Conservation (phyloP, 2,329 filamentous ascomycete genomes). For the Diplodia sapinea region DNA sequence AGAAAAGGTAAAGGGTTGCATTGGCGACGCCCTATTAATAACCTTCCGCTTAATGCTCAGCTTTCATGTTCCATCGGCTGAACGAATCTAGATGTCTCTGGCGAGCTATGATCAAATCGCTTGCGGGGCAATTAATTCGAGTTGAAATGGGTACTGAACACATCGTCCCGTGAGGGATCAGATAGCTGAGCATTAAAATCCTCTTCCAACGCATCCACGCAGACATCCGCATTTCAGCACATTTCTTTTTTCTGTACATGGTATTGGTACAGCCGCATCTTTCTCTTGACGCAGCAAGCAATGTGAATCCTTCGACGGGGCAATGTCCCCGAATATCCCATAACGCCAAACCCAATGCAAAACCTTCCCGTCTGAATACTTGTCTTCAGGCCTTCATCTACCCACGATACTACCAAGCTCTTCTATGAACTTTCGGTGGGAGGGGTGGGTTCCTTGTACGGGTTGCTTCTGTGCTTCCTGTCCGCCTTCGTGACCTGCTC, state of each 20-base stretch:
- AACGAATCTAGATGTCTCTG: no score
- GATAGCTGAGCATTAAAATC: not conserved
- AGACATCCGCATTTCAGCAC: not conserved
- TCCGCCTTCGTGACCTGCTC: slow-evolving; percentile 43
- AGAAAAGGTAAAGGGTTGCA: no score
- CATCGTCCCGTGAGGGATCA: no score
- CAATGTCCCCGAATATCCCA: not conserved
- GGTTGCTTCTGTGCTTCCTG: slow-evolving; percentile 10
- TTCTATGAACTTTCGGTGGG: not conserved
- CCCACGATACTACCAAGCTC: not conserved
- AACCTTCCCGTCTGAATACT: not conserved
- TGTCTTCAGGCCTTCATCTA: not conserved
- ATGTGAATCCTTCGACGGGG: not conserved
- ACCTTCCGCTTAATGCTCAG: no score
- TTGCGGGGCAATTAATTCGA: not conserved
- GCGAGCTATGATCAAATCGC: not conserved
- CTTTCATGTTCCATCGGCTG: no score
- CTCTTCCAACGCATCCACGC: not conserved
- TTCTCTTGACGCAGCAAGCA: slow-evolving; percentile 6
- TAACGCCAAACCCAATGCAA: slow-evolving; percentile 24
- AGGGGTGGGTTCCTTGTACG: not conserved
- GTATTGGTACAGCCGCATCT: slow-evolving; percentile 22
- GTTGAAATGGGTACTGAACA: no score
- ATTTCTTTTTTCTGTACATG: slow-evolving; percentile 14
- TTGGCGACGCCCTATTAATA: no score